phyloP scores from a whole-genome alignment of 441 rosid genomes.

The Codiaeum variegatum region DNA sequence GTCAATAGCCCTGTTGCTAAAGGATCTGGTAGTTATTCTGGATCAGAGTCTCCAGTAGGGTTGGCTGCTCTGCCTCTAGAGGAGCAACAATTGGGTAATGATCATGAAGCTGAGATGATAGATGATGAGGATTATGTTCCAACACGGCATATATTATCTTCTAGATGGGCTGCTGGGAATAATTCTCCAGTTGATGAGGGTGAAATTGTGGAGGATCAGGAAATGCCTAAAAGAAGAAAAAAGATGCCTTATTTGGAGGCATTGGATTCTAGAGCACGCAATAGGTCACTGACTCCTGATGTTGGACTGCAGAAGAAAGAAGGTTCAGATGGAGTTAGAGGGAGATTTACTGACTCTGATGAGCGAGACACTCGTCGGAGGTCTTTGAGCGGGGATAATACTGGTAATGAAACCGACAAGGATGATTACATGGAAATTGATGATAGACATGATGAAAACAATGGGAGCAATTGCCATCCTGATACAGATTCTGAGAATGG shows the following conservation, averaged over 20 bases:
- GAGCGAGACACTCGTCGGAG: conserved; percentile 44
- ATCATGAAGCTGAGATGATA: conserved; percentile 35
- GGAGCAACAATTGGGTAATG: conserved; percentile 38
- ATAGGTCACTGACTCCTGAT: conserved; percentile 63
- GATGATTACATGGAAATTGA: conserved; percentile 75
- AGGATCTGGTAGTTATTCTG: conserved; percentile 20
- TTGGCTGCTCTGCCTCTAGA: conserved; percentile 35
- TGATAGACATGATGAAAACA: conserved; percentile 31
- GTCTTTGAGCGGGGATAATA: conserved; percentile 48
- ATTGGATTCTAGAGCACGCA: conserved; percentile 34
- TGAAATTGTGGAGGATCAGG: conserved; percentile 72
- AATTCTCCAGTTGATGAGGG: conserved; percentile 87
- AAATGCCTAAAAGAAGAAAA: conserved; percentile 58
- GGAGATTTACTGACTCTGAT: conserved; percentile 61
- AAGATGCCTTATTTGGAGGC: conserved; percentile 39
- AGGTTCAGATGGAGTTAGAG: conserved; percentile 48
- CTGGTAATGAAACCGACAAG: conserved; percentile 47
- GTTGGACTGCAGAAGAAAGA: conserved; percentile 51
- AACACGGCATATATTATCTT: conserved; percentile 78
- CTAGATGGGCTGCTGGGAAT: conserved; percentile 91
- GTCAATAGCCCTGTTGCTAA: conserved; percentile 30
- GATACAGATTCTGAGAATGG: conserved; percentile 55
- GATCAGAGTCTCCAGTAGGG: conserved; percentile 34
- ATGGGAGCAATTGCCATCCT: conserved; percentile 34
- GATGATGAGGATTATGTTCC: conserved; percentile 80